These are phyloP conservation scores for Chionographis japonica DNA, from an alignment of 106 monocot genomes.

Conservation along the genomic window DNA sequence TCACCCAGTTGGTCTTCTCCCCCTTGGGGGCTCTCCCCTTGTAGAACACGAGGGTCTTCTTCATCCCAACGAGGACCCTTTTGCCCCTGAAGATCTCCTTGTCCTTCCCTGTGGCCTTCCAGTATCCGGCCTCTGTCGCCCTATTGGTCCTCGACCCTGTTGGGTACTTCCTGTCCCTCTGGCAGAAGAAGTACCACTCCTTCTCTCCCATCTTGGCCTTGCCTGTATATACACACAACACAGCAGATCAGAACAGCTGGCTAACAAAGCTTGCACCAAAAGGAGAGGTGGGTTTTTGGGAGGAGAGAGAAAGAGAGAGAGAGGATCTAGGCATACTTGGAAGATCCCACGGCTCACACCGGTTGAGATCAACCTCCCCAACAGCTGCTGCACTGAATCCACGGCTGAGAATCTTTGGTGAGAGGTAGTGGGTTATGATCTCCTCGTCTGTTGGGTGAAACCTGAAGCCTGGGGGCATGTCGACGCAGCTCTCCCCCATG, in stretches of 20 bases:
- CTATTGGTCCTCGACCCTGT: slow-evolving; percentile 69
- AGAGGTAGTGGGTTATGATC: slow-evolving; percentile 32
- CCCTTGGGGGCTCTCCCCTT: slow-evolving; percentile 68
- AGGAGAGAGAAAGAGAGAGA: not conserved
- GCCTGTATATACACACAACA: slow-evolving; percentile 17
- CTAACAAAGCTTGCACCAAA: not conserved
- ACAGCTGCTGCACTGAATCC: slow-evolving; percentile 45
- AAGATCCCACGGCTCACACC: slow-evolving; percentile 88
- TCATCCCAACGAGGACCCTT: slow-evolving; percentile 57
- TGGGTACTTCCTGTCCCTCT: slow-evolving; percentile 65
- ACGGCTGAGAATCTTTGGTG: slow-evolving; percentile 23
- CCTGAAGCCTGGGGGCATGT: slow-evolving; percentile 38
- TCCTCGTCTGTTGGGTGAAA: slow-evolving; percentile 42
- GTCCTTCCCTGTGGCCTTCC: slow-evolving; percentile 92
- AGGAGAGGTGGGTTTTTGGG: not conserved
- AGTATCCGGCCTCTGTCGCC: slow-evolving; percentile 70
- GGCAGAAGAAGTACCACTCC: slow-evolving; percentile 64
- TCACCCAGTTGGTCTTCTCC: slow-evolving; percentile 81
- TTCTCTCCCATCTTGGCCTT: slow-evolving; percentile 69
- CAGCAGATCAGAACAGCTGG: not conserved
- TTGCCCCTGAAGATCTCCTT: slow-evolving; percentile 60
- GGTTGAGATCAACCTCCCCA: slow-evolving; percentile 80
- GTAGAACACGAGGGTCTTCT: slow-evolving; percentile 91
- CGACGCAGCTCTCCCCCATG: not conserved
- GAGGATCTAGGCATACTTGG: slow-evolving; percentile 33